Conservation (phyloP, 2,329 filamentous ascomycete species). For the Cadophora malorum region DNA sequence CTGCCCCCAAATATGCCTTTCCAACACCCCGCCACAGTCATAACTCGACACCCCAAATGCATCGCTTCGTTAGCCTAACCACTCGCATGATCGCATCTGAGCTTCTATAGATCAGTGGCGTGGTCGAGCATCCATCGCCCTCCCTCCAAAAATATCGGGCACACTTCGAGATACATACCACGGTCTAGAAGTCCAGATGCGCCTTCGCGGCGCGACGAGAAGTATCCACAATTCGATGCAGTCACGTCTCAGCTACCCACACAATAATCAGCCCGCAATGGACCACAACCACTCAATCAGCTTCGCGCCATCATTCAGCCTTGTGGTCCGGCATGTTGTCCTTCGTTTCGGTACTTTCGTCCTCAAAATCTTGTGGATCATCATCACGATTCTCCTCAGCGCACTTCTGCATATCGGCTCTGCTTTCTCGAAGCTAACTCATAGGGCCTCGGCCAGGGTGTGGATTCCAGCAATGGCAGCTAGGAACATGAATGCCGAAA, state of each 20-base stretch:
- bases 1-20: not conserved
- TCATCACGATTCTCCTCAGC: not conserved
- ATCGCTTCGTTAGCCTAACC: not conserved
- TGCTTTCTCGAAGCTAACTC: not conserved
- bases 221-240: constrained; percentile 6
- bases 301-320: not conserved
- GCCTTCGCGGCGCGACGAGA: constrained; percentile 1
- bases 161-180: not conserved
- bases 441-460: not conserved
- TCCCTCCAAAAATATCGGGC: no score
- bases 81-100: no score
- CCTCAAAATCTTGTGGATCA: not conserved
- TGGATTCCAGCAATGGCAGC: not conserved
- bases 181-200: not conserved
- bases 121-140: no score
- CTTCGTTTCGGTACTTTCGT: not conserved
- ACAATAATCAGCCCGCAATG: not conserved
- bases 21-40: not conserved
- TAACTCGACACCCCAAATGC: not conserved
- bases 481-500: not conserved
- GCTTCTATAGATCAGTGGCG: not conserved
- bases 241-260: not conserved
- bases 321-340: not conserved
- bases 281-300: not conserved
- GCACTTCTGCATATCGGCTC: not conserved